Evolutionary conservation across 2,329 filamentous ascomycete species (phyloP), one percentile per base, ranked within the genome.

Genomic region (Aureobasidium mangrovei): DNA sequence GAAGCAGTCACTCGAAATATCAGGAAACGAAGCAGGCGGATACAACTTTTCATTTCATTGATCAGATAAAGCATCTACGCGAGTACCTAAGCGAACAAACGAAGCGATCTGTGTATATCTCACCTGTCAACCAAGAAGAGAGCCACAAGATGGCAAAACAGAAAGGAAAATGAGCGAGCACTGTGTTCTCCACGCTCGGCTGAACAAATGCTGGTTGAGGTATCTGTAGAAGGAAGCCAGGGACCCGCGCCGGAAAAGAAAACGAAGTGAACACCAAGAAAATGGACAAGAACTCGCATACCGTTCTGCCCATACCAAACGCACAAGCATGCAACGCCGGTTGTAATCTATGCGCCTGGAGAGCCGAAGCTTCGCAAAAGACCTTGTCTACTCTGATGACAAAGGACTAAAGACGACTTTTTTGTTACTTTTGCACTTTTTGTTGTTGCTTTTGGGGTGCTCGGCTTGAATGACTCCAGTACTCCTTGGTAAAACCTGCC

Each of bases 181-280:
- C 12, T 38, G 32, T 31, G 32, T 38, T 12, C 32, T 7, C 10
- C 7, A 35, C 32, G 32, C 32, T 12, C 33, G 49, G 40, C 40
- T 35, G 26, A 31, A 53, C 39, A 38, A 53, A 27, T 52, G 48
- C 49, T 53, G 32, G 43, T 53, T 44, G 32, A 28, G 49, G 49
- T 53, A 53, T 53, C 49, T 53, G 49, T 53, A 40, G 40, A 53
- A 53, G 33, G 35, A 24, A 36, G 12, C 47, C 29, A 53, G 44
- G 24, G 18, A 41, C 36, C 28, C 24, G 36, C 36, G 46, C 36
- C 36, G 18, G 4, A 41, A 41, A 27, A 31, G 28, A 7, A 12
- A 27, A 27, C 41, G 42, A 24, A 33, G 42, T 5, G 12, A 8
- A 39, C n/a, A 39, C 7, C 8, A 27, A 27, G 42, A 51, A 24